Percentiles rank a stretch among this genome's conserved stretches.
Evolutionary conservation across 78 protist species (phyloP).

Genomic region (Cavenderia fasciculata): DNA sequence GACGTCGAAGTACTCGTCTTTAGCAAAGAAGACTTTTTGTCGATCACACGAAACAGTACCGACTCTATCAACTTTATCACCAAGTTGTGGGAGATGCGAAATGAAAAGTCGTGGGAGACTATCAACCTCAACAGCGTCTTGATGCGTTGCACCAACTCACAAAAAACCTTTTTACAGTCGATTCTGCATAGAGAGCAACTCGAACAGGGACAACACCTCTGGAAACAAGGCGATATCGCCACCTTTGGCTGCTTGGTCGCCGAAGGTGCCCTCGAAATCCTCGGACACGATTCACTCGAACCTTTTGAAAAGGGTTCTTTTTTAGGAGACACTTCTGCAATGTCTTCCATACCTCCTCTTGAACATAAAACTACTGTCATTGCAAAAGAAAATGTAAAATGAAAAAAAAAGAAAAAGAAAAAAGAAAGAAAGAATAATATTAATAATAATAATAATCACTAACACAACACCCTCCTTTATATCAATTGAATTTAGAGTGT

Average conservation of each 20-base stretch:
- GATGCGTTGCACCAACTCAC: conserved; percentile 56
- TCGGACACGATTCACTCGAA: conserved; percentile 46
- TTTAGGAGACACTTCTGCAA: conserved; percentile 59
- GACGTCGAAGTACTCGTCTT: conserved; percentile 59
- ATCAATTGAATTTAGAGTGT: conserved; percentile 57
- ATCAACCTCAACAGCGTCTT: conserved; percentile 52
- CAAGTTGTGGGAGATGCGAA: conserved; percentile 68
- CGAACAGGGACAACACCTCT: background rate
- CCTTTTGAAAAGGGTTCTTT: conserved; percentile 47
- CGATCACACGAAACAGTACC: conserved; percentile 41
- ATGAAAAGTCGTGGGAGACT: conserved; percentile 71
- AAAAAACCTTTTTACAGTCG: conserved; percentile 63
- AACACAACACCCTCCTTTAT: too few relatives aligned
- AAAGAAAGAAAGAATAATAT: too few relatives aligned
- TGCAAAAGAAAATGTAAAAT: conserved; percentile 38
- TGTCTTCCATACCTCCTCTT: conserved; percentile 31
- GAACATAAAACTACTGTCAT: conserved; percentile 59
- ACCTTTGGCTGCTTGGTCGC: conserved; percentile 55
- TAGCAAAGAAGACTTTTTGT: conserved; percentile 57
- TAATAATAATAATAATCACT: too few relatives aligned
- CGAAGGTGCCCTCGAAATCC: conserved; percentile 39
- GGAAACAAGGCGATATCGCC: conserved; percentile 51
- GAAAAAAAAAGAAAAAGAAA: too few relatives aligned
- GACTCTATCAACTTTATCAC: conserved; percentile 62
- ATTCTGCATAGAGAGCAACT: conserved; percentile 40